Evolutionary conservation across 2,329 filamentous ascomycete species (phyloP).

Genomic region (Exophiala calicioides): DNA sequence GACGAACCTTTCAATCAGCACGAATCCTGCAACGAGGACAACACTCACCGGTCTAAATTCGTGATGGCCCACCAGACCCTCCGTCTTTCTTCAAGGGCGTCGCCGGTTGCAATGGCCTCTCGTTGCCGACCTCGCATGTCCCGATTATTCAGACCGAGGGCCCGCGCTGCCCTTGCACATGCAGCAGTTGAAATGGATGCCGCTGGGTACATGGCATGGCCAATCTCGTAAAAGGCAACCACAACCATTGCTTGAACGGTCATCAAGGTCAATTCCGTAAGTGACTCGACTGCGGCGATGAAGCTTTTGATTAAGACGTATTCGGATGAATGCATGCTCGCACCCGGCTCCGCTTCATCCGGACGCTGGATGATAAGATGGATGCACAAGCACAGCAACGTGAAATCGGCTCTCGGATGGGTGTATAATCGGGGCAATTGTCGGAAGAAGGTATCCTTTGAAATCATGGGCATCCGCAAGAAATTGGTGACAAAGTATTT

Average conservation of each 20-base stretch:
- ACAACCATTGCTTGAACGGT: constrained; percentile 4
- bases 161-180: constrained; percentile 2
- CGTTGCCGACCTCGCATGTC: background rate
- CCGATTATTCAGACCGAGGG: constrained; percentile 8
- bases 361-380: constrained; percentile 8
- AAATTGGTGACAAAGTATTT: constrained; percentile 4
- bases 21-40: too few relatives aligned
- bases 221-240: constrained; percentile 11
- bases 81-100: constrained; percentile 5
- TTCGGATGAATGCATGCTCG: constrained; percentile 11
- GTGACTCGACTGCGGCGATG: constrained; percentile 8
- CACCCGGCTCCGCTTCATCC: background rate
- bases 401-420: constrained; percentile 6
- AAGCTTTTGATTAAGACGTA: constrained; percentile 9
- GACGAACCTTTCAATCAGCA: constrained; percentile 5
- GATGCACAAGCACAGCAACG: constrained; percentile 8
- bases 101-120: background rate
- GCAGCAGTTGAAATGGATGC: constrained; percentile 3
- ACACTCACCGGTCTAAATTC: constrained; percentile 12
- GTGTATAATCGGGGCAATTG: background rate
- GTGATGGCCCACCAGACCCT: constrained; percentile 12
- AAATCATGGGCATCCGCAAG: constrained; percentile 2
- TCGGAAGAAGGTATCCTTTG: background rate
- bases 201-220: constrained; percentile 12
- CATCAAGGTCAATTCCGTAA: constrained; percentile 4